Percentiles rank a stretch among this genome's conserved stretches.
Evolutionary conservation across 1,139 yeast species (phyloP).

Genomic region (Suhomyces choctaworum): DNA sequence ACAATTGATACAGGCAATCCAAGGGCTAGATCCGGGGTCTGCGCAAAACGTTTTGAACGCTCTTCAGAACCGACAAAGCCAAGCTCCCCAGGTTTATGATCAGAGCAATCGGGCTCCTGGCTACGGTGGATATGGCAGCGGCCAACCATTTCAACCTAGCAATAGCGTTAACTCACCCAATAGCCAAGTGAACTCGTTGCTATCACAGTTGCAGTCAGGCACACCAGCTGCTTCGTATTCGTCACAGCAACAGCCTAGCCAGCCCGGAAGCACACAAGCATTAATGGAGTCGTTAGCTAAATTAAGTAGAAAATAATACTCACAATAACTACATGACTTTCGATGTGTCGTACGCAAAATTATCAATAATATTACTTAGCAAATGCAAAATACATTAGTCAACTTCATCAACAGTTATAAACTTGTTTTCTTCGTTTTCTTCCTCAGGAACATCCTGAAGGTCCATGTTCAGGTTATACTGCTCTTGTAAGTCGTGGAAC

Average conservation of each 20-base stretch:
- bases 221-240: conserved; percentile 14
- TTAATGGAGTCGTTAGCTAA: conserved; percentile 43
- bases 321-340: no score
- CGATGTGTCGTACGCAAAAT: no score
- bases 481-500: conserved; percentile 25
- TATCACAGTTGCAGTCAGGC: conserved; percentile 30
- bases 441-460: conserved; percentile 8
- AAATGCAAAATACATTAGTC: conserved; percentile 11
- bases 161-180: conserved; percentile 17
- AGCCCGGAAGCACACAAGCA: conserved; percentile 18
- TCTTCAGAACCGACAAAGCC: conserved; percentile 18
- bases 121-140: no score
- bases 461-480: conserved; percentile 22
- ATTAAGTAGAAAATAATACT: conserved; percentile 21
- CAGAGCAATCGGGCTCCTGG: no score
- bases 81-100: conserved; percentile 5
- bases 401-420: conserved; percentile 18
- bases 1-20: conserved; percentile 19
- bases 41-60: conserved; percentile 21
- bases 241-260: conserved; percentile 12
- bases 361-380: neutral
- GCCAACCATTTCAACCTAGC: no score
- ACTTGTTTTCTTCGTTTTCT: conserved; percentile 4
- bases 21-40: conserved; percentile 22
- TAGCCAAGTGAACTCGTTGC: conserved; percentile 29